These are phyloP conservation scores for Corniculantispora saksenae DNA, from an alignment of 2,329 filamentous ascomycete genomes.

Conservation along the genomic window DNA sequence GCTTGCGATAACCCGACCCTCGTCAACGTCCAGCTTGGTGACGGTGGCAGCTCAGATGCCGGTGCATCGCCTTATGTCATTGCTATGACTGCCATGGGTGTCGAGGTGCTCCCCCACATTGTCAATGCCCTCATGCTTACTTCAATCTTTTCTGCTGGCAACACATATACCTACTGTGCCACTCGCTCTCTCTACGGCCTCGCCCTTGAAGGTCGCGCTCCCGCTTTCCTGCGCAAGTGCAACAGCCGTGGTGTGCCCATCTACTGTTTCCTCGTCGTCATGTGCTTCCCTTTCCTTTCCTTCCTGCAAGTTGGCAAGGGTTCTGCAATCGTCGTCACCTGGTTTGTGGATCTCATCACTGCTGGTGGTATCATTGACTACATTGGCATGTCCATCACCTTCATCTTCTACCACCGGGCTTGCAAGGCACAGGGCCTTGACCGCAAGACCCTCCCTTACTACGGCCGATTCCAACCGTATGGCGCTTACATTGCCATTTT, in stretches of 20 bases:
- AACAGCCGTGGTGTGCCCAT: constrained; percentile 63
- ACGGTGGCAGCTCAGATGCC: constrained; percentile 42
- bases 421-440: constrained; percentile 53
- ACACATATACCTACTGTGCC: constrained; percentile 54
- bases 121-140: constrained; percentile 55
- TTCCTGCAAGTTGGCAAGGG: constrained; percentile 53
- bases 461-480: constrained; percentile 60
- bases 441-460: constrained; percentile 57
- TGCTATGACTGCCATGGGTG: constrained; percentile 57
- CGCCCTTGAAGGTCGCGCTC: constrained; percentile 51
- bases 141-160: constrained; percentile 49
- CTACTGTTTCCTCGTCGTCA: constrained; percentile 55
- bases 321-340: constrained; percentile 52
- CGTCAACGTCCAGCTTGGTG: constrained; percentile 46
- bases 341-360: constrained; percentile 58
- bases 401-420: constrained; percentile 52
- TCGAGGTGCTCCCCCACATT: constrained; percentile 56
- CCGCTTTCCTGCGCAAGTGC: constrained; percentile 56
- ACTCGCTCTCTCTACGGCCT: constrained; percentile 53
- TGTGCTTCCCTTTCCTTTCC: constrained; percentile 54
- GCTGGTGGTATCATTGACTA: constrained; percentile 63
- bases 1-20: constrained; percentile 64
- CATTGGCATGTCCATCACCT: constrained; percentile 53
- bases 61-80: constrained; percentile 65
- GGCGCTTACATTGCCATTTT: constrained; percentile 49